Conservation (phyloP, 257 asterid species). For the Fraxinus pennsylvanica region DNA sequence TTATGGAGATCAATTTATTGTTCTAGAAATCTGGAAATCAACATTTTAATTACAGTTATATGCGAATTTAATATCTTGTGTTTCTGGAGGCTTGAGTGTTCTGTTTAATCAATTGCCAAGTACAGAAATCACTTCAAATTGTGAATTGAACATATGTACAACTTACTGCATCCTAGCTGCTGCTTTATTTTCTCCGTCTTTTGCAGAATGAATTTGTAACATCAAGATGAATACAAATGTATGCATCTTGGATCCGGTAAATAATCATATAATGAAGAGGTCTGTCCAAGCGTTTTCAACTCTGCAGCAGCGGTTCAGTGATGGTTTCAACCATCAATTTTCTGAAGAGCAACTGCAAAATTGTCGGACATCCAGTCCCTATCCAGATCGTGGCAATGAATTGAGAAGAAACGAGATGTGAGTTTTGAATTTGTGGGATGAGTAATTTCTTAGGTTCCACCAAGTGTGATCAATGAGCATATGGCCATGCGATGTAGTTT, state of each 20-base stretch:
- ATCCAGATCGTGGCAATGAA: neutral
- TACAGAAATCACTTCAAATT: neutral
- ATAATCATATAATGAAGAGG: slow-evolving; percentile 3
- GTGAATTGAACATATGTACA: neutral
- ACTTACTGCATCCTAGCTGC: neutral
- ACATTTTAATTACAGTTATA: too few species aligned
- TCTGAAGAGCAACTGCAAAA: slow-evolving; percentile 12
- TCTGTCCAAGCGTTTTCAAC: neutral
- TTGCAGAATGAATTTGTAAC: neutral
- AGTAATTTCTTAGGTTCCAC: slow-evolving; percentile 7
- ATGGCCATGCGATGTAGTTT: neutral
- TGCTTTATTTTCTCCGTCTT: neutral
- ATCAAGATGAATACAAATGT: slow-evolving; percentile 2
- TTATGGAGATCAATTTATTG: too few species aligned
- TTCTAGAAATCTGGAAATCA: too few species aligned
- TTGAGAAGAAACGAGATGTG: slow-evolving; percentile 2
- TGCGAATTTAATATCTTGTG: neutral
- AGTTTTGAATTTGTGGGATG: slow-evolving; percentile 10
- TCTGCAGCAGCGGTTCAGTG: neutral
- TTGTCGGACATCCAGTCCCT: neutral
- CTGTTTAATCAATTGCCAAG: neutral
- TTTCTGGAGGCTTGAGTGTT: neutral
- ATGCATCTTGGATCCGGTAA: neutral
- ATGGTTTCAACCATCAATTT: slow-evolving; percentile 14
- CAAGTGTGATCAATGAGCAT: neutral